Evolutionary conservation across 495 filamentous ascomycete species (phyloP), one percentile per base, ranked within the genome.

Genomic region (Pyrenula massariospora): DNA sequence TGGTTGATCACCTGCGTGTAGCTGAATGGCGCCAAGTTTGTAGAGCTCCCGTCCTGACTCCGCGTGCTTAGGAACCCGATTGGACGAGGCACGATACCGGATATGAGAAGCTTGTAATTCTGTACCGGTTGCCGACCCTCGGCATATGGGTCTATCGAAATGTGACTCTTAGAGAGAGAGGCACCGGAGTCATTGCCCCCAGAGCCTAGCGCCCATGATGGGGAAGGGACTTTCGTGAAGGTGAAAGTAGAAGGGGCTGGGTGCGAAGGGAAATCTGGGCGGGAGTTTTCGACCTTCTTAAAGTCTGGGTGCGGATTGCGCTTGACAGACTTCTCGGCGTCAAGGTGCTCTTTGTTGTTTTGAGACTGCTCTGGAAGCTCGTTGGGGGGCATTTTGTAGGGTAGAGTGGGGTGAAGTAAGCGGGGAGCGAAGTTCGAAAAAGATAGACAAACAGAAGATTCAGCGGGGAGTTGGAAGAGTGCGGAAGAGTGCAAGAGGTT

Each of bases 21-120:
- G 59, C 79, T 85, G 73, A 91, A 95, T 0, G 91, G 91, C 1
- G 92, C 87, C 3, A 97, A 77, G 69, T 97, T 97, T 2, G 75
- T 77, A 59, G 75, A 73, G 67, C 67, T 69, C 56, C 80, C 83
- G 64, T 85, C 82, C 56, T 74, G 73, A 10, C 73, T 78, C 25
- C 71, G 68, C n/a, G 82, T 86, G 59, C 76, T 79, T 47, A 84
- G 68, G 25, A 85, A 81, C 10, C 81, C 82, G 59, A 86, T 80
- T 1, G 92, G 93, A 21, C 92, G 78, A 0, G 92, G 92, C 22
- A 94, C 81, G 60, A 97, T 84, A 23, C 83, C 87, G 1, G 82
- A 87, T 68, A 96, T 95, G 19, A 96, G 76, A 11, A 96, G 82
- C 72, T 95, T 95, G 75, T 97, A 97, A 73, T 96, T 96, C 64